Base-by-base conservation (phyloP, 2,329 filamentous ascomycete genomes). In the Fusarium sp. region DNA sequence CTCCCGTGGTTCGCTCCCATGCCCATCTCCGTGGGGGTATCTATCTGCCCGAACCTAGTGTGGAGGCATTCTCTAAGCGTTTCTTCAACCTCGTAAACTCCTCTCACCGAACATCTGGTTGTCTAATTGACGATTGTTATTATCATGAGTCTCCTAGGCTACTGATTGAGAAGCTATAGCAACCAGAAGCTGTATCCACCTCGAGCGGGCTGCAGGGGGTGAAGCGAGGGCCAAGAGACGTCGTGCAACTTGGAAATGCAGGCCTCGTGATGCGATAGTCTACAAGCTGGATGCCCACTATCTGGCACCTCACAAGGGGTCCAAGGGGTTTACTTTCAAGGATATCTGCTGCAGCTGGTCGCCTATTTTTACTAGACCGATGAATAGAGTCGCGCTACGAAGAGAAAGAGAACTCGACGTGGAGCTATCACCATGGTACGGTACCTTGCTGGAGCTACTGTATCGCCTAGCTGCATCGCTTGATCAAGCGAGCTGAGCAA, bases 211-310 rank as follows among this genome's bases (percentile, higher is more conserved):
- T 68, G 36, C 68, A 69, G 59, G 68, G 66, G 68, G 63, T 71
- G 54, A 71, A 71, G 68, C 63, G 58, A 71, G 58, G 54, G 34
- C 49, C 57, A 58, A 44, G 45, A 49, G 50, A 66, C 51, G 49
- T 68, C 43, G 68, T 61, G 52, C 48, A 70, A 71, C 67, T 70
- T 64, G 67, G 40, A 68, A 64, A 70, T 71, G 67, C 63, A 71
- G 59, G 67, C 67, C 67, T 64, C 63, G 67, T 70, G 67, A 70
- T 71, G 67, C 54, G 22, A 56, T 71, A 53, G 61, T 38, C 66
- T 69, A 55, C 65, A 44, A 45, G 22, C 38, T 34, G 43, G 52
- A 39, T 52, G 52, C 50, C 67, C 63, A 68, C 67, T 68, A 48
- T 44, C 36, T 45, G 43, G 26, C 49, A 61, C 53, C 63, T 66